Conservation (phyloP, 2,329 filamentous ascomycete genomes). For the Sarocladiaceae sp. region DNA sequence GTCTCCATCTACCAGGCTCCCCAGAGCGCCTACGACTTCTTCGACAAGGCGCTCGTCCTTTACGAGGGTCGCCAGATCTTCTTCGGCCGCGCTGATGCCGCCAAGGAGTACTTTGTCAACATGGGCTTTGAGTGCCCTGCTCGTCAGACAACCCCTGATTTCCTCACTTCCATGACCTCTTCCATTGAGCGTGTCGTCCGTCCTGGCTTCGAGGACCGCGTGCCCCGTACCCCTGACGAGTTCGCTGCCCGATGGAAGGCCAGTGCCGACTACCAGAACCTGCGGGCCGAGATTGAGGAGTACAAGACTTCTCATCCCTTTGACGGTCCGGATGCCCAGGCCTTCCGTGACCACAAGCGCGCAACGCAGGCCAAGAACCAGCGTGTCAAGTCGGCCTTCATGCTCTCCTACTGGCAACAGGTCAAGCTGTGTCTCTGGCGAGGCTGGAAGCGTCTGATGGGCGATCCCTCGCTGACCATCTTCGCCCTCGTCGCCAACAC, state of each 20-base stretch:
- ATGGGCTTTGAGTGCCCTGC: constrained; percentile 49
- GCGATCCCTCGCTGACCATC: constrained; percentile 36
- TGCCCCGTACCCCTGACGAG: constrained; percentile 28
- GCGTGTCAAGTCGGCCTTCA: constrained; percentile 38
- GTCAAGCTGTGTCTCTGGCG: constrained; percentile 35
- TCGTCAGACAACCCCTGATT: constrained; percentile 56
- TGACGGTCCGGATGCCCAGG: constrained; percentile 17
- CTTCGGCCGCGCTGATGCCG: constrained; percentile 52
- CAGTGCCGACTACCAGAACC: constrained; percentile 15
- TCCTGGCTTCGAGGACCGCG: constrained; percentile 21
- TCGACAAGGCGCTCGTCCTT: constrained; percentile 57
- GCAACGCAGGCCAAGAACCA: constrained; percentile 22
- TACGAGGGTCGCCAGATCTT: constrained; percentile 63
- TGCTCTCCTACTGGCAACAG: constrained; percentile 40
- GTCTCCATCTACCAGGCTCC: constrained; percentile 62
- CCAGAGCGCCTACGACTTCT: constrained; percentile 33
- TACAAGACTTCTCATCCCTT: constrained; percentile 16
- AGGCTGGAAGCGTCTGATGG: constrained; percentile 31
- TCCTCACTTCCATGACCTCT: constrained; percentile 48
- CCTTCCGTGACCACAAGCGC: constrained; percentile 21
- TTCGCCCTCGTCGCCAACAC: constrained; percentile 38
- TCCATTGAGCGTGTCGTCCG: constrained; percentile 23
- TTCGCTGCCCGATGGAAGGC: constrained; percentile 27
- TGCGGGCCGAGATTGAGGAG: constrained; percentile 22
- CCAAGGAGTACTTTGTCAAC: constrained; percentile 54